phyloP scores from a whole-genome alignment of 768 basidiomycete species.

The Hydnomerulius pinastri region DNA sequence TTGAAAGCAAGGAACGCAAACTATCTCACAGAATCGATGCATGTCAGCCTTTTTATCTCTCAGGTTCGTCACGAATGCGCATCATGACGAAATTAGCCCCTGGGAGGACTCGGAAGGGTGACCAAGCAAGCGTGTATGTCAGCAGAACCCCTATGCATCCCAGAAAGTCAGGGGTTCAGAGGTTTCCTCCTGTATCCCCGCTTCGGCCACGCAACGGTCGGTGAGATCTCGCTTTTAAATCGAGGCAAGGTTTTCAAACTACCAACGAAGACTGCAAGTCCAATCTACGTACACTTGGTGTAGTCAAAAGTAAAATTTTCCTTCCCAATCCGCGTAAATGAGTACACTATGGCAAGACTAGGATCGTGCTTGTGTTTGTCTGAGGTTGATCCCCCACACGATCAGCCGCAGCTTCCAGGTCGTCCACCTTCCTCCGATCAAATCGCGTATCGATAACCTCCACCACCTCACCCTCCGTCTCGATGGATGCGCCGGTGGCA shows the following conservation, averaged over 20 bases:
- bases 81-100: background rate
- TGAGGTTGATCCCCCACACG: conserved; percentile 6
- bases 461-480: conserved; percentile 48
- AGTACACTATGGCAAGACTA: conserved; percentile 25
- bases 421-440: conserved; percentile 32
- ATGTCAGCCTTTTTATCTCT: background rate
- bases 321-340: no score
- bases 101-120: conserved; percentile 1
- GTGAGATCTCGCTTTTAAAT: no score
- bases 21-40: no score
- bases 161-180: no score
- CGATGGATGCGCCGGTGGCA: conserved; percentile 29
- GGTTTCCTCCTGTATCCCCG: no score
- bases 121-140: background rate
- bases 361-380: conserved; percentile 6
- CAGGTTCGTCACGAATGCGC: background rate
- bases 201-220: no score
- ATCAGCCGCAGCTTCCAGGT: conserved; percentile 6
- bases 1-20: no score
- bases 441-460: conserved; percentile 55
- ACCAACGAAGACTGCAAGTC: no score
- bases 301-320: no score
- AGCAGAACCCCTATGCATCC: no score
- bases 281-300: no score
- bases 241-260: no score